Base-by-base conservation (phyloP, 148 eudicot species). In the Pouteria glomerata region DNA sequence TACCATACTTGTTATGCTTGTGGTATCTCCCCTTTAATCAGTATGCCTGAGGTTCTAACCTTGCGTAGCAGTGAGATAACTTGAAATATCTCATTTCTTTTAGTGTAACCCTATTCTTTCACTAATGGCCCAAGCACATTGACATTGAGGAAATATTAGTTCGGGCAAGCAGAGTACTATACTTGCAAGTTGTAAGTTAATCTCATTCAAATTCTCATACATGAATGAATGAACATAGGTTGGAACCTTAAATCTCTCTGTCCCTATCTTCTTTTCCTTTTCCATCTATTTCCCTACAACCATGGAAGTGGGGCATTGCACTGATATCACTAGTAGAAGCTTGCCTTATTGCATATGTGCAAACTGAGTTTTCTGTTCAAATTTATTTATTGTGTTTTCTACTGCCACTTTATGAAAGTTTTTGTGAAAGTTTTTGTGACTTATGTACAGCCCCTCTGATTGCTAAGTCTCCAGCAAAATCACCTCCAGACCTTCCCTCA, bases 391-490 rank as follows among this genome's bases (percentile, higher is more conserved):
- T 65, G 12, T 11, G 1, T 35, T 47, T 35, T 44, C 18, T 57
- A 23, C 21, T 10, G 11, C 19, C 27, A 47, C 57, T 39, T 69
- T 52, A 33, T 56, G 41, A 73, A 59, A 62, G 21, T 41, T 21
- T 39, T 69, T 52, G 26, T 56, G 41, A 73, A 59, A 62, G 21
- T 41, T 21, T n/a, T 74, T 70, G 66, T 60, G 45, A 66, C 61
- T 63, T 39, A 41, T 78, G 5, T 77, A 68, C 97, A 95, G 97
- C 97, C 77, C 97, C 97, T 33, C n/a, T 33, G 56, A 63, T 79
- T 81, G 85, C 82, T 45, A 69, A 77, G 29, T 27, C 89, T 51
- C 87, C 97, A 44, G 75, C 74, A 26, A 67, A 78, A 72, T 75
- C 86, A 72, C 85, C 82, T 76, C 69, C 74, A 51, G 76, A 71